phyloP scores from a whole-genome alignment of 192 early-diverging fungal species.

The Entomortierella chlamydospora region DNA sequence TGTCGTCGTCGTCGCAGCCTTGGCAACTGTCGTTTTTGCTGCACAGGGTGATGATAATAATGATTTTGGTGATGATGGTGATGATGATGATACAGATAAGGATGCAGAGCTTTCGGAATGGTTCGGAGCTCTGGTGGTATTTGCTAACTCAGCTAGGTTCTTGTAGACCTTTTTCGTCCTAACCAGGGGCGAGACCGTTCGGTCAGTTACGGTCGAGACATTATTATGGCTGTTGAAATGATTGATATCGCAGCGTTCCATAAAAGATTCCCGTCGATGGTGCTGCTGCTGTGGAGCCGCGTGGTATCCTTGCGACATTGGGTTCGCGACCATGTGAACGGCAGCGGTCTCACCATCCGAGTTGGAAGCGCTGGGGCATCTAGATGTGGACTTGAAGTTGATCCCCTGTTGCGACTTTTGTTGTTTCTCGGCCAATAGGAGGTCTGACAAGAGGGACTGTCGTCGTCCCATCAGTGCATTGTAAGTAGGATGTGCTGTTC shows the following conservation, averaged over 20 bases:
- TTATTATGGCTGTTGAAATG: background rate
- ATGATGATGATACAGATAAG: background rate
- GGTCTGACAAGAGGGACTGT: slow-evolving; percentile 25
- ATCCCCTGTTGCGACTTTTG: background rate
- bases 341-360: slow-evolving; percentile 13
- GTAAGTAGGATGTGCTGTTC: background rate
- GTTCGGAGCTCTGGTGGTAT: background rate
- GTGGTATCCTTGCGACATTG: slow-evolving; percentile 3
- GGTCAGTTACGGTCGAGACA: too few species aligned
- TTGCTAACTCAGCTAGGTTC: slow-evolving; percentile 16
- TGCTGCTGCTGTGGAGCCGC: background rate
- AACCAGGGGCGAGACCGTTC: background rate
- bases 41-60: background rate
- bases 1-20: background rate
- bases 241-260: background rate
- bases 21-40: background rate
- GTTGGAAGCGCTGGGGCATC: background rate
- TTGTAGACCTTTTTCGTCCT: slow-evolving; percentile 14
- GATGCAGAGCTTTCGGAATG: background rate
- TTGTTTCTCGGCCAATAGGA: slow-evolving; percentile 26
- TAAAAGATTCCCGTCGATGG: background rate
- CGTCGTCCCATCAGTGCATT: slow-evolving; percentile 6
- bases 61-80: too few species aligned
- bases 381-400: background rate
- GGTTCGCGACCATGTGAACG: background rate